phyloP scores from a whole-genome alignment of 495 filamentous ascomycete genomes.

The Penicillium fimorum region DNA sequence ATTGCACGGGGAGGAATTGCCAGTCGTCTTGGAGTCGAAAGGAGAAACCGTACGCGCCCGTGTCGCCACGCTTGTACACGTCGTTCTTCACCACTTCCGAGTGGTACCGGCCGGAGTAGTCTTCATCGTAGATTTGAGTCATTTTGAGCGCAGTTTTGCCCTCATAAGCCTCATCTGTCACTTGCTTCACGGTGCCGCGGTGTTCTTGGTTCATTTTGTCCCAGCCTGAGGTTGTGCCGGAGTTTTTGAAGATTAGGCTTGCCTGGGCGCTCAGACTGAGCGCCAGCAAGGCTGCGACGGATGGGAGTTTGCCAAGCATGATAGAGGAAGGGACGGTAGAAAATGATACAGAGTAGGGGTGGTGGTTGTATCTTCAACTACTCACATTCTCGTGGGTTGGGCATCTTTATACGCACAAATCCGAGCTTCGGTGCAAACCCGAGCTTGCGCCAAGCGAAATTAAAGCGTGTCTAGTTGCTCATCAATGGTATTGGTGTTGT shows the following conservation, averaged over 20 bases:
- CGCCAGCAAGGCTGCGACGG: neutral
- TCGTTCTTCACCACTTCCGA: constrained; percentile 50
- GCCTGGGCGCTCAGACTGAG: constrained; percentile 15
- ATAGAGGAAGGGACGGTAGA: neutral
- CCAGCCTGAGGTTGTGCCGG: constrained; percentile 51
- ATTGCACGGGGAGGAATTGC: constrained; percentile 48
- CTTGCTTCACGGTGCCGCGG: constrained; percentile 45
- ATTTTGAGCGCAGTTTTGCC: constrained; percentile 50
- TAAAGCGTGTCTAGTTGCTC: neutral
- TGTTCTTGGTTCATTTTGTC: constrained; percentile 42
- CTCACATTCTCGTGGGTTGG: neutral
- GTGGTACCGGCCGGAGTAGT: constrained; percentile 53
- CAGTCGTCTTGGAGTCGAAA: constrained; percentile 52
- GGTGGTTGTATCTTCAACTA: neutral
- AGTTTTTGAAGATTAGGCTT: constrained; percentile 48
- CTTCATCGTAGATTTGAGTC: constrained; percentile 50
- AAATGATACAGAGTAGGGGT: neutral
- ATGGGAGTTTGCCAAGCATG: constrained; percentile 1
- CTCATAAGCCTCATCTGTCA: constrained; percentile 46
- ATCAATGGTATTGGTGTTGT: neutral
- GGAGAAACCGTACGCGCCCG: constrained; percentile 55
- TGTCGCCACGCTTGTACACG: constrained; percentile 50
- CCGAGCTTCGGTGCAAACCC: neutral
- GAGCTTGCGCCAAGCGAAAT: no score
- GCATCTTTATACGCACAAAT: neutral